Percentiles rank a stretch among this genome's conserved stretches.
Evolutionary conservation across 2,329 filamentous ascomycete genomes (phyloP).

Genomic region (Gaeumannomyces sp.): DNA sequence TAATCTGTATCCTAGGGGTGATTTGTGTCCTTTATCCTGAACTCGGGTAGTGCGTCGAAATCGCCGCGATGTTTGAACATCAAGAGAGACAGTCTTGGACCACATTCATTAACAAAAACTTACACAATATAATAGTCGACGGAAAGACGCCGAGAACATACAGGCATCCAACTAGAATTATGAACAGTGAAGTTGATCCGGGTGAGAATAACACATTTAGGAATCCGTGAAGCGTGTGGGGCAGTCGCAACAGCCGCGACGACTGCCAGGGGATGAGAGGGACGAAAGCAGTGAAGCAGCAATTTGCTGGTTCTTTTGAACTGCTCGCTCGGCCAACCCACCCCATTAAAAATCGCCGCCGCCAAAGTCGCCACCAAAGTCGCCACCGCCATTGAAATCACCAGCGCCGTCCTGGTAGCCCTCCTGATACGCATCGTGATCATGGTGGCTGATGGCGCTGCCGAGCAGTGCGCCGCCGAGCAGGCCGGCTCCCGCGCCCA

Average conservation of each 20-base stretch:
- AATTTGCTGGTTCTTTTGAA: too few species aligned
- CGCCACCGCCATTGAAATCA: slow-evolving; percentile 28
- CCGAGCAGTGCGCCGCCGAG: slow-evolving; percentile 70
- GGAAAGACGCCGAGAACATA: neutral
- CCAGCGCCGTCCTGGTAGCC: slow-evolving; percentile 32
- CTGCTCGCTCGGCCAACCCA: too few species aligned
- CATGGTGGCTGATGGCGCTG: slow-evolving; percentile 56
- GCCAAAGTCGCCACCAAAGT: slow-evolving; percentile 25
- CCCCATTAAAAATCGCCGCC: too few species aligned
- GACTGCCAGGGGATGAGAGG: too few species aligned
- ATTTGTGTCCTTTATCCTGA: too few species aligned
- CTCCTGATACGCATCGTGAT: slow-evolving; percentile 52
- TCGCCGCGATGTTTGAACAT: too few species aligned
- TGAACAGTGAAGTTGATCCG: neutral
- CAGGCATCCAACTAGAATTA: neutral
- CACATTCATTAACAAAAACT: neutral
- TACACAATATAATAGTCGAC: neutral
- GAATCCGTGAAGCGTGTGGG: neutral
- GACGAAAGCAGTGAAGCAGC: too few species aligned
- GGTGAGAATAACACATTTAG: neutral
- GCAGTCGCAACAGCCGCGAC: too few species aligned
- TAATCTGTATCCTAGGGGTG: neutral
- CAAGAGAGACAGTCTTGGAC: too few species aligned
- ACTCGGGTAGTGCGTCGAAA: neutral
- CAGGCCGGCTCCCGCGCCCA: slow-evolving; percentile 76